Evolutionary conservation across 371 early-diverging fungal genomes (phyloP), one percentile per base, ranked within the genome.

Genomic region (Mucor piriformis): DNA sequence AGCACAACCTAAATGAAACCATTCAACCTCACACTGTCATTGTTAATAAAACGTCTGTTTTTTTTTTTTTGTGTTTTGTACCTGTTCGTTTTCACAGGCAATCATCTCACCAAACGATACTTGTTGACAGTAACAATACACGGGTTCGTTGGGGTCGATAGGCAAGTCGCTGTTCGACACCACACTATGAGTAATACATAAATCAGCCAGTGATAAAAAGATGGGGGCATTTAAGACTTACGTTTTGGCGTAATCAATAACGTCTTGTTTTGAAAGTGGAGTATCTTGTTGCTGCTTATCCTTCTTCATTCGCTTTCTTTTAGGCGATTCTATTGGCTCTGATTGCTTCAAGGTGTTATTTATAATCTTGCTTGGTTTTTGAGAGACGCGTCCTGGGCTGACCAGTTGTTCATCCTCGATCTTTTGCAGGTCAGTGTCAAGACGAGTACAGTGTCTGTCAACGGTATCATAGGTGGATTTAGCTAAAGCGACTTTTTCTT

Each of bases 41-140:
- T n/a, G n/a, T n/a, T n/a, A n/a, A n/a, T n/a, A n/a, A n/a, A n/a
- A n/a, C n/a, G n/a, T n/a, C n/a, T n/a, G n/a, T n/a, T n/a, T 40
- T 44, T 24, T 10, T 40, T 43, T 21, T 20, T 24, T 47, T 25
- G 15, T 15, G 24, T 13, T 24, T 20, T 81, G 68, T 84, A 92
- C 93, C 58, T 93, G 92, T 27, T 83, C 86, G 62, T 94, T 92
- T 69, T 97, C 98, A 67, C 98, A 97, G 8, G 92, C 98, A 50
- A 98, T 90, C 98, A 98, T 98, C 62, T 95, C 94, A 18, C 98
- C 98, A 75, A 85, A 97, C 4, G 96, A 95, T 6, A 98, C 95
- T 67, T 94, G 92, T 35, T 86, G 82, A 57, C 98, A 98, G 61
- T 91, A 90, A 73, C 98, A 98, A 71, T 98, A 98, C 2, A 87